Conservation (phyloP, 441 rosid genomes). For the Populus trichocarpa region DNA sequence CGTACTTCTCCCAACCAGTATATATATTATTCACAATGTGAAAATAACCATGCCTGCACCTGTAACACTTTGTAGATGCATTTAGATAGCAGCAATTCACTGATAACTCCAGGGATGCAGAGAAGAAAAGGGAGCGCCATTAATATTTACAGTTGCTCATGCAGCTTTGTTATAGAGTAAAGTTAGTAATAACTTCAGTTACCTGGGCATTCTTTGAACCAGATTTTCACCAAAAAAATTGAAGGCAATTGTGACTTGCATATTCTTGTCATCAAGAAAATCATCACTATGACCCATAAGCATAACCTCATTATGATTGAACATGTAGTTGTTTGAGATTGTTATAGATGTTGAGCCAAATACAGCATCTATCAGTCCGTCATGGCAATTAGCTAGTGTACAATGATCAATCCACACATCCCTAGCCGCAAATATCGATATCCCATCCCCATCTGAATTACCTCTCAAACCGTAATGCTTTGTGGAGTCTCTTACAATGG, state of each 20-base stretch:
- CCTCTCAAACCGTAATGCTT: conserved; percentile 63
- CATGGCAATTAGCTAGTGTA: conserved; percentile 65
- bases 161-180: background rate
- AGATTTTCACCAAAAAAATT: conserved; percentile 85
- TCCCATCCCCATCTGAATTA: conserved; percentile 81
- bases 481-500: conserved; percentile 61
- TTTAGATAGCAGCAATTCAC: background rate
- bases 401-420: conserved; percentile 86
- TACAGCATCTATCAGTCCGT: conserved; percentile 68
- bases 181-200: conserved; percentile 1
- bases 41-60: conserved; percentile 87
- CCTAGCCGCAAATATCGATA: conserved; percentile 68
- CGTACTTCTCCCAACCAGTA: conserved; percentile 89
- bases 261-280: conserved; percentile 59
- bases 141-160: background rate
- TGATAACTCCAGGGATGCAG: background rate
- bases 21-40: conserved; percentile 85
- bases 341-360: conserved; percentile 75
- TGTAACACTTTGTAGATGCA: conserved; percentile 22
- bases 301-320: conserved; percentile 86
- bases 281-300: conserved; percentile 74
- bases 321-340: conserved; percentile 71
- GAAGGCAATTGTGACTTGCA: conserved; percentile 86
- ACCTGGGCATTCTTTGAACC: conserved; percentile 92
- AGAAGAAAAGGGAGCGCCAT: background rate